Base-by-base conservation (phyloP, 345 rosid species). In the Ceriops zippeliana region DNA sequence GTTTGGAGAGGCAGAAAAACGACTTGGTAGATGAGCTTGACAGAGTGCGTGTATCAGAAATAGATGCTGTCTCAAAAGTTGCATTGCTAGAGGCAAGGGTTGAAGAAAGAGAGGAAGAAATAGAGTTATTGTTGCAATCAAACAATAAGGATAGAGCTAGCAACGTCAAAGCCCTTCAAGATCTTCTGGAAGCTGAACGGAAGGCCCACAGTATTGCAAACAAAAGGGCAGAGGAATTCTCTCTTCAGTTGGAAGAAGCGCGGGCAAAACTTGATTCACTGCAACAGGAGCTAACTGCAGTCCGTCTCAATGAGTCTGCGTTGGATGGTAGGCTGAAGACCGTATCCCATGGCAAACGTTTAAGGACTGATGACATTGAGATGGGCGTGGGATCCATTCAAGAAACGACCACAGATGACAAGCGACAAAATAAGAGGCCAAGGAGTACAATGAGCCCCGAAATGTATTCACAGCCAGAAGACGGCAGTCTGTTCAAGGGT, bases 101-200 rank as follows among this genome's bases (percentile, higher is more conserved):
- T 24, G 95, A 87, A 76, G 96, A 92, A 79, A 80, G 98, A 74
- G 99, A 92, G 86, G 89, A 82, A 80, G 98, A 96, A 82, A 92
- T 96, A n/a, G 98, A 89, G 73, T 86, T 82, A 1, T 77, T 92
- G 60, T 63, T 96, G 83, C 86, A 83, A 73, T 71, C 73, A 63
- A 92, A 90, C 77, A 92, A 92, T 70, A 89, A 81, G 75, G 91
- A 90, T 77, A 87, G 98, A 68, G 85, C 98, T 11, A 84, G 71
- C 74, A 89, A 88, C 11, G 99, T 96, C 21, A 82, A 92, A 80
- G 87, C 80, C 27, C 96, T 96, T 68, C 84, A 92, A 73, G 82
- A 84, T 71, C 96, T 96, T 56, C 75, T 96, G 75, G 96, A 96
- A 60, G 85, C 81, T 52, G 99, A 96, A 74, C 90, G 98, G 24